Evolutionary conservation across 257 asterid species (phyloP).

Genomic region (Thymus mandschuricus): DNA sequence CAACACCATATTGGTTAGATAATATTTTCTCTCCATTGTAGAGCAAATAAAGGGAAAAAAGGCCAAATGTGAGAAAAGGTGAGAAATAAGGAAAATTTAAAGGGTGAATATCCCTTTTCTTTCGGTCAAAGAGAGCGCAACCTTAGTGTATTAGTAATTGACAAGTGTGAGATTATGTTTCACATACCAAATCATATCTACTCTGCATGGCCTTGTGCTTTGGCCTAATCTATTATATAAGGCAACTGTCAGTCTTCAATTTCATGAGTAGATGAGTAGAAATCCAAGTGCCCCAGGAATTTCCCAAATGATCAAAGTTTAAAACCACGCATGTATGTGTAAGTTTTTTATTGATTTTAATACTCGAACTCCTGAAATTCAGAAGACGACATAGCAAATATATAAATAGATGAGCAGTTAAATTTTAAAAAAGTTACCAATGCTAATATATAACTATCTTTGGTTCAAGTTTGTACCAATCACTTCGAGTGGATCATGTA

Average conservation of each 20-base stretch:
- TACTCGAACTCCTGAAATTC: conserved; percentile 1
- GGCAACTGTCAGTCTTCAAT: neutral
- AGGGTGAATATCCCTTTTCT: no score
- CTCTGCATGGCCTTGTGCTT: conserved; percentile 10
- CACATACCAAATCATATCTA: conserved; percentile 1
- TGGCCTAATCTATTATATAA: neutral
- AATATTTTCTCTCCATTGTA: no score
- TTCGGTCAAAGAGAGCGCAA: no score
- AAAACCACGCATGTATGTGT: no score
- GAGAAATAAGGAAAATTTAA: no score
- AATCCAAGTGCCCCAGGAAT: neutral
- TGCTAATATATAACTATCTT: neutral
- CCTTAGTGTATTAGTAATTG: conserved; percentile 2
- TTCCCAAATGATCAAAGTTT: neutral
- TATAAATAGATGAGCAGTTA: conserved; percentile 14
- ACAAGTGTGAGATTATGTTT: neutral
- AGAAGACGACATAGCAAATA: conserved; percentile 3
- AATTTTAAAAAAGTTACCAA: neutral
- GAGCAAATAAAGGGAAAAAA: no score
- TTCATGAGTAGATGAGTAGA: conserved; percentile 14
- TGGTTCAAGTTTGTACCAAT: neutral
- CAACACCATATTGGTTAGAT: no score
- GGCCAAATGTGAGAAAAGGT: no score
- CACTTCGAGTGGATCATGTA: neutral
- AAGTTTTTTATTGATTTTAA: conserved; percentile 7